phyloP scores from a whole-genome alignment of 2,329 filamentous ascomycete species.

The Cordyceps cicadae region DNA sequence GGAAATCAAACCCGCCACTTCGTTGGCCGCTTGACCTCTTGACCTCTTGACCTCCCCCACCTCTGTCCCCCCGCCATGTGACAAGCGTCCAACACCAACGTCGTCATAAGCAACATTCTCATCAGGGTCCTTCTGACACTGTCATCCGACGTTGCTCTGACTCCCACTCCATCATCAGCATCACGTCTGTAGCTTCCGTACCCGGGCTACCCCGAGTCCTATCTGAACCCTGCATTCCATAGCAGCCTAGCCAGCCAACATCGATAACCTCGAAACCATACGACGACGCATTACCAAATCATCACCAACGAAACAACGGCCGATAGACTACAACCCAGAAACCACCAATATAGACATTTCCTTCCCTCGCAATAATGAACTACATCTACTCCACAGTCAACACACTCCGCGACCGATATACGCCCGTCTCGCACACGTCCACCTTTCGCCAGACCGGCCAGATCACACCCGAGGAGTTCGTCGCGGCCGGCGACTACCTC shows the following conservation, averaged over 20 bases:
- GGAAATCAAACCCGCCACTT: background rate
- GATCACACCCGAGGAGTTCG: slow-evolving; percentile 95
- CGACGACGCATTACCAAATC: background rate
- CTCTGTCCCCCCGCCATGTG: slow-evolving; percentile 8
- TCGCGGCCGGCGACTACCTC: slow-evolving; percentile 91
- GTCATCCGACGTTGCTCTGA: background rate
- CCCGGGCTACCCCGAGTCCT: background rate
- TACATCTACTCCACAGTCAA: slow-evolving; percentile 89
- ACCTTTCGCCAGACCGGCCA: slow-evolving; percentile 91
- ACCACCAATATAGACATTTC: background rate
- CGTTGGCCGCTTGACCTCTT: background rate
- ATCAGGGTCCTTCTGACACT: background rate
- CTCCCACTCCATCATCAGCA: background rate
- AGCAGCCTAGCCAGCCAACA: background rate
- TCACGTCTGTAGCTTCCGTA: background rate
- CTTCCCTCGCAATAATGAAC: slow-evolving; percentile 56
- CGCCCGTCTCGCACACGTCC: slow-evolving; percentile 79
- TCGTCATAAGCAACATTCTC: background rate
- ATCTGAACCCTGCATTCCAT: background rate
- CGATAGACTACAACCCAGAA: background rate
- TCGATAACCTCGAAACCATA: background rate
- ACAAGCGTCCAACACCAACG: background rate
- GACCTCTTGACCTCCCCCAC: background rate
- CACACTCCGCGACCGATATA: slow-evolving; percentile 83
- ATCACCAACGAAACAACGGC: background rate